phyloP scores from a whole-genome alignment of 2,329 filamentous ascomycete species.

The Colletotrichum somersetense region DNA sequence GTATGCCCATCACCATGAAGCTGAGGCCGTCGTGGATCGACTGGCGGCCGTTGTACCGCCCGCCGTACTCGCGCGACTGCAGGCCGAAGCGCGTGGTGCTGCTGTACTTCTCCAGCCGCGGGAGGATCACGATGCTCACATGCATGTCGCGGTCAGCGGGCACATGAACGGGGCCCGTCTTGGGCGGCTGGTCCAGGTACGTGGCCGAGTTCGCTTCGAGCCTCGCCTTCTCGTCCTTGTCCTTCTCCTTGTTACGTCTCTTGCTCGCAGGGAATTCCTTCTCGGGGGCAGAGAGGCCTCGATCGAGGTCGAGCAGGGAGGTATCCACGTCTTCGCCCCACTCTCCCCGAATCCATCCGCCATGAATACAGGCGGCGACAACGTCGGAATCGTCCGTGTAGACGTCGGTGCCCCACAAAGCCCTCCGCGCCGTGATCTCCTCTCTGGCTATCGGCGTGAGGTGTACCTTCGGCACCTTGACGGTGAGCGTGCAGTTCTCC shows the following conservation, averaged over 20 bases:
- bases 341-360: slow-evolving; percentile 90
- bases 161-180: slow-evolving; percentile 71
- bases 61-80: slow-evolving; percentile 83
- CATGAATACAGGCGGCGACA: slow-evolving; percentile 91
- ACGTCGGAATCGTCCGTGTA: slow-evolving; percentile 98
- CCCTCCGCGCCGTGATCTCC: slow-evolving; percentile 84
- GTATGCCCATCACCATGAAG: slow-evolving; percentile 84
- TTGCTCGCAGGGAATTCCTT: slow-evolving; percentile 43
- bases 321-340: slow-evolving; percentile 85
- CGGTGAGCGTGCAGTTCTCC: slow-evolving; percentile 90
- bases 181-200: slow-evolving; percentile 66
- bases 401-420: slow-evolving; percentile 92
- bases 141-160: slow-evolving; percentile 83
- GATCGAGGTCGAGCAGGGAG: slow-evolving; percentile 71
- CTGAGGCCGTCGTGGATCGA: slow-evolving; percentile 85
- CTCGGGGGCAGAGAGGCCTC: slow-evolving; percentile 46
- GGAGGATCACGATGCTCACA: slow-evolving; percentile 87
- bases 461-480: slow-evolving; percentile 87
- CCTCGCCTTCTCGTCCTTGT: slow-evolving; percentile 51
- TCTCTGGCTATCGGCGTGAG: slow-evolving; percentile 78
- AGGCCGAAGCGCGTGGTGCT: slow-evolving; percentile 84
- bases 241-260: slow-evolving; percentile 51
- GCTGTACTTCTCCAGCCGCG: slow-evolving; percentile 81
- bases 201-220: slow-evolving; percentile 54
- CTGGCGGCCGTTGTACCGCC: slow-evolving; percentile 58